Base-by-base conservation (phyloP, 73 alveolate species). In the Paramecium octaurelia region DNA sequence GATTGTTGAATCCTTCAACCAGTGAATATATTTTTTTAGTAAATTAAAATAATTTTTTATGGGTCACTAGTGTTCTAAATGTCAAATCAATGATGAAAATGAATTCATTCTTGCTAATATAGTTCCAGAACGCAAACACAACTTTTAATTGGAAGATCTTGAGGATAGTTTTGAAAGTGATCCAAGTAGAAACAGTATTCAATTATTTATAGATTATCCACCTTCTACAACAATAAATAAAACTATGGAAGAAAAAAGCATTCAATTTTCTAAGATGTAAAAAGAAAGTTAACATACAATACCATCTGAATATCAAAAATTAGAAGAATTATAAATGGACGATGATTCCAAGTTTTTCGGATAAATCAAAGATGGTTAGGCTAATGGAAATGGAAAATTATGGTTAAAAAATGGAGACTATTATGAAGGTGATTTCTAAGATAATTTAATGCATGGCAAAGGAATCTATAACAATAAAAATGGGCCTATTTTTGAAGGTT, bases 301-400 rank as follows among this genome's bases (percentile, higher is more conserved):
- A 27, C 84, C 42, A 12, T 31, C 84, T 12, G 84, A 31, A 2
- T 11, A 3, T 0, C 14, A 14, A 0, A 64, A 64, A 64, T 24
- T 21, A 2, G 84, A 64, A 31, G 84, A 64, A 34, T 64, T 64
- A 7, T 31, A 31, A 31, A 12, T 64, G 42, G 88, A 75, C 3
- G 98, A 95, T 77, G 98, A 97, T 5, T 93, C 97, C 23, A 88
- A 77, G 75, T 95, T 93, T 90, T 96, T 92, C 21, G 98, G 98
- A 20, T 46, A 95, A 58, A 92, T 92, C 93, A 94, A 93, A n/a
- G 89, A 95, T 54, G 95, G 92, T 80, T 93, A 93, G 58, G 93
- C 97, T 27, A 87, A 95, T 73, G 98, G 98, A 43, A 85, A 93
- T 77, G 98, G 98, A 8, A 95, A 92, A 64, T 83, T 95, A 89